Conservation (phyloP, 176 grass and related monocot genomes). For the Puccinellia tenuiflora region DNA sequence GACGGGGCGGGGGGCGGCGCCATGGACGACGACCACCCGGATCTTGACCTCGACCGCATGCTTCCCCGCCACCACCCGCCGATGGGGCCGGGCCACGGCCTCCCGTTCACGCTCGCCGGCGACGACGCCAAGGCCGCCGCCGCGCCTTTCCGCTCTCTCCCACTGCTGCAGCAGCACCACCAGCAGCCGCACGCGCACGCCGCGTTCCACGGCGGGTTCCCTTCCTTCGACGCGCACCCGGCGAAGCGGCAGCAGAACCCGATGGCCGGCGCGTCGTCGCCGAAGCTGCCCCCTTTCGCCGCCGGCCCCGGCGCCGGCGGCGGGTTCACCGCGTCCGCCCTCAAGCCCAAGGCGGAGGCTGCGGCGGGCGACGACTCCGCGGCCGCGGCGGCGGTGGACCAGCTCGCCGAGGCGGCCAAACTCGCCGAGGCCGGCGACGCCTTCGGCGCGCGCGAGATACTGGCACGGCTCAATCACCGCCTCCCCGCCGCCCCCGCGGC, state of each 20-base stretch:
- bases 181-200: constrained; percentile 4
- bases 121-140: constrained; percentile 5
- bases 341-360: constrained; percentile 22
- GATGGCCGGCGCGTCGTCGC: constrained; percentile 3
- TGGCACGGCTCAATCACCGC: constrained; percentile 85
- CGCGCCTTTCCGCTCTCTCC: not conserved
- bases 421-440: constrained; percentile 35
- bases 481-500: constrained; percentile 47
- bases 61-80: constrained; percentile 11
- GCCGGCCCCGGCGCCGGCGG: constrained; percentile 2
- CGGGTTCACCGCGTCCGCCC: not conserved
- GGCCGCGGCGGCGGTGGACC: not conserved
- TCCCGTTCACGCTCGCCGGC: constrained; percentile 25
- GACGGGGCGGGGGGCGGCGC: not conserved
- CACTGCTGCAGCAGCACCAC: constrained; percentile 1
- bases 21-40: not conserved
- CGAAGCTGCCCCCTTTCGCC: constrained; percentile 37
- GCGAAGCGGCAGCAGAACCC: constrained; percentile 20
- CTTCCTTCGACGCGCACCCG: constrained; percentile 6
- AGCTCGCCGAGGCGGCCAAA: constrained; percentile 36
- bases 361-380: not conserved
- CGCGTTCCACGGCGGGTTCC: not conserved
- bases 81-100: constrained; percentile 15
- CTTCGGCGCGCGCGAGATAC: constrained; percentile 58
- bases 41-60: constrained; percentile 19